A percentile compares a stretch with the other conserved stretches of the same genome.
Conservation (phyloP, 331 rosid species). For the Saraca asoca region DNA sequence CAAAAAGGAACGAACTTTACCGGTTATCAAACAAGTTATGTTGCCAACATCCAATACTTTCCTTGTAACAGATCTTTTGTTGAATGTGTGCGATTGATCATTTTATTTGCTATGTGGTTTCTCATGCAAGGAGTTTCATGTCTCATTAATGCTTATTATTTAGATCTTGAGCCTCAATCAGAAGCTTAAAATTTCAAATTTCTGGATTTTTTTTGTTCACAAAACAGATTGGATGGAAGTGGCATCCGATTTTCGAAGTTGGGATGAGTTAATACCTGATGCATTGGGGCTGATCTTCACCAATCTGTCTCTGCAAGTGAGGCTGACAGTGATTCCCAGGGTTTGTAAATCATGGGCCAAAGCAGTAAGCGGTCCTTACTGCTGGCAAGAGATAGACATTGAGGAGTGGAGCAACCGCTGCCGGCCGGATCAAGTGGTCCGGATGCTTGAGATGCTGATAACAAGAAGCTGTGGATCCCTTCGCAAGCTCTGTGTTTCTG, state of each 20-base stretch:
- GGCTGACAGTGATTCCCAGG: slow-evolving; percentile 73
- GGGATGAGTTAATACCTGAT: slow-evolving; percentile 93
- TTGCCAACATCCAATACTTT: too few relatives aligned
- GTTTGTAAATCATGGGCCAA: slow-evolving; percentile 89
- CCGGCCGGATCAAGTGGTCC: slow-evolving; percentile 60
- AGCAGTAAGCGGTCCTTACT: slow-evolving; percentile 72
- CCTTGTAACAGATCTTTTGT: slow-evolving; percentile 6
- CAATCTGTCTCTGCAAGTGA: slow-evolving; percentile 68
- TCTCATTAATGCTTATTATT: background rate
- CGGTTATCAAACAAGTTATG: too few relatives aligned
- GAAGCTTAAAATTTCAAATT: background rate
- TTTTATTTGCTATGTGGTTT: background rate
- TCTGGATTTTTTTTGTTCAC: background rate
- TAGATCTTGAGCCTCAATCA: slow-evolving; percentile 1
- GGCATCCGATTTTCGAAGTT: slow-evolving; percentile 52
- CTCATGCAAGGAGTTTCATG: too few relatives aligned
- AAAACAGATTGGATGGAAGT: slow-evolving; percentile 66
- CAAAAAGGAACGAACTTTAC: slow-evolving; percentile 11
- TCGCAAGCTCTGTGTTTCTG: slow-evolving; percentile 72
- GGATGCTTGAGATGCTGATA: slow-evolving; percentile 67
- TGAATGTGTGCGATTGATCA: background rate
- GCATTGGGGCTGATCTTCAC: slow-evolving; percentile 79
- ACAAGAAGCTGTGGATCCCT: slow-evolving; percentile 78
- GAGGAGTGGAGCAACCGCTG: slow-evolving; percentile 75
- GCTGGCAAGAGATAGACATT: slow-evolving; percentile 96